phyloP scores from a whole-genome alignment of 352 stramenopile genomes.

The Phytophthora aleatoria region DNA sequence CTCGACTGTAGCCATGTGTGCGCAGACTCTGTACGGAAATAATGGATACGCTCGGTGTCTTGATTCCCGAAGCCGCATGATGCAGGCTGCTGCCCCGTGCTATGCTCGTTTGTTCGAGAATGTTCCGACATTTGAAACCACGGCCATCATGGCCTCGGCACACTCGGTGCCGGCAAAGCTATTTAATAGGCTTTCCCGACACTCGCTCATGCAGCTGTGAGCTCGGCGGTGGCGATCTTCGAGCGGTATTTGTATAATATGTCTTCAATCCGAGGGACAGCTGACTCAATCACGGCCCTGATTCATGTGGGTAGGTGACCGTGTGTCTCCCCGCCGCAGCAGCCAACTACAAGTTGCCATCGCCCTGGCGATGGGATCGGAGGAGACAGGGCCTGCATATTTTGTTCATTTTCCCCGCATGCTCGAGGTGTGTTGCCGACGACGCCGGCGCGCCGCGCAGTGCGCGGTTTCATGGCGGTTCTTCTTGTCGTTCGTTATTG shows the following conservation, averaged over 20 bases:
- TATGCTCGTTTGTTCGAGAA: slow-evolving; percentile 40
- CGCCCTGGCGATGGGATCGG: neutral
- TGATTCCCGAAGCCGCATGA: slow-evolving; percentile 32
- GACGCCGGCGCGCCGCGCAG: neutral
- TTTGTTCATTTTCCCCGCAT: neutral
- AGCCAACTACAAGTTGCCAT: slow-evolving; percentile 23
- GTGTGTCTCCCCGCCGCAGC: slow-evolving; percentile 4
- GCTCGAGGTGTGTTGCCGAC: neutral
- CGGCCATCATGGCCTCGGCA: neutral
- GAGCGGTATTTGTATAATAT: slow-evolving; percentile 2
- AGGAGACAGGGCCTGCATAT: neutral
- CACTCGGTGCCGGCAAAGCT: neutral
- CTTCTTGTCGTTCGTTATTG: slow-evolving; percentile 20
- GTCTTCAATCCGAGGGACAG: slow-evolving; percentile 16
- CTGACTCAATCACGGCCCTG: slow-evolving; percentile 29
- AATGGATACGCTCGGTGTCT: slow-evolving; percentile 30
- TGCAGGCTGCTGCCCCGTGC: slow-evolving; percentile 10
- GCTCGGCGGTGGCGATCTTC: slow-evolving; percentile 6
- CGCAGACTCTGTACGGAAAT: slow-evolving; percentile 27
- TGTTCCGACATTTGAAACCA: slow-evolving; percentile 29
- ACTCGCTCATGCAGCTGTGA: slow-evolving; percentile 31
- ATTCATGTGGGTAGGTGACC: slow-evolving; percentile 27
- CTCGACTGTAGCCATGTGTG: slow-evolving; percentile 15
- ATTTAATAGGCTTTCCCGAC: slow-evolving; percentile 16
- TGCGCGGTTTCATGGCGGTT: slow-evolving; percentile 4